Evolutionary conservation across 306 rosid species (phyloP).

Genomic region (Vigna angularis): DNA sequence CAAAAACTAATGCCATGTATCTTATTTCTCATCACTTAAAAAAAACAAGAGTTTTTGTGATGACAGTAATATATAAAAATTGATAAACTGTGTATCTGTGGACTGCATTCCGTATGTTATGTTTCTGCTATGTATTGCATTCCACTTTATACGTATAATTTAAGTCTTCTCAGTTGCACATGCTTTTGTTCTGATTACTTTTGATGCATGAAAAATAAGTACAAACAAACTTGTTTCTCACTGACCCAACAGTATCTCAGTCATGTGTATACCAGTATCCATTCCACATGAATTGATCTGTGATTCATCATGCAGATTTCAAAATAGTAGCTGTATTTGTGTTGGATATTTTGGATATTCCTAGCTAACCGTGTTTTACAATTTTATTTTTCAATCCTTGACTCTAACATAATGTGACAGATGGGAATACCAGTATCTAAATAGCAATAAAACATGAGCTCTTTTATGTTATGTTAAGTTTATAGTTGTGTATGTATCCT

Average conservation of each 20-base stretch:
- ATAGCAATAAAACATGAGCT: neutral
- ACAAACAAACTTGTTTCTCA: constrained; percentile 11
- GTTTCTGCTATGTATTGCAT: neutral
- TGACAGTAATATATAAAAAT: neutral
- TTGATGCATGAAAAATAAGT: neutral
- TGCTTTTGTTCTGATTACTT: neutral
- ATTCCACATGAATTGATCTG: neutral
- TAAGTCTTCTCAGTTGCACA: neutral
- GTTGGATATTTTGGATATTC: neutral
- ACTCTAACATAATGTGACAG: neutral
- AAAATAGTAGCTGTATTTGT: neutral
- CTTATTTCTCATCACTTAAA: neutral
- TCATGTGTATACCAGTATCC: neutral
- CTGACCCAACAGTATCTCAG: constrained; percentile 24
- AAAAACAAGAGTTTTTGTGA: neutral
- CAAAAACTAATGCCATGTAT: neutral
- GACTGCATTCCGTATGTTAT: neutral
- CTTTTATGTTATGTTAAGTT: neutral
- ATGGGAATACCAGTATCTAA: neutral
- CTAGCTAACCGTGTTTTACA: neutral
- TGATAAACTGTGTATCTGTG: too few species aligned
- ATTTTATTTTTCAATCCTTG: neutral
- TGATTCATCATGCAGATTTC: neutral
- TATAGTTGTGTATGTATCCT: neutral
- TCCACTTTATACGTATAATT: neutral